These are phyloP conservation scores for Priceomyces melissophilus DNA, from an alignment of 805 yeast species.

Conservation along the genomic window DNA sequence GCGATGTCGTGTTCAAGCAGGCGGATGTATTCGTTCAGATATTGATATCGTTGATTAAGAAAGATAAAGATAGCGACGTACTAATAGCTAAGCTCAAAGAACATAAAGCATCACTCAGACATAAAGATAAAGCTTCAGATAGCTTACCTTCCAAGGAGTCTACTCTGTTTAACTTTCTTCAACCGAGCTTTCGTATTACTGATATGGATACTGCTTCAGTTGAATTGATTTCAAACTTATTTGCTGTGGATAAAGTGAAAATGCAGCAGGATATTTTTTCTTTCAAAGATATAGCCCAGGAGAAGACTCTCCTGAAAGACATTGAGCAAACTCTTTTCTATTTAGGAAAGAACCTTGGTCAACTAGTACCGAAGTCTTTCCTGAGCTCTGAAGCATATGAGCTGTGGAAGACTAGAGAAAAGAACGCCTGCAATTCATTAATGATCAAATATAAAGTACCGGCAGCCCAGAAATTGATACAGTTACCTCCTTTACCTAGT, in stretches of 20 bases:
- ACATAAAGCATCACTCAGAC: conserved; percentile 35
- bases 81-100: conserved; percentile 43
- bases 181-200: conserved; percentile 50
- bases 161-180: conserved; percentile 20
- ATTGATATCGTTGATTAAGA: conserved; percentile 33
- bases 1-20: conserved; percentile 33
- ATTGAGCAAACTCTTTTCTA: conserved; percentile 30
- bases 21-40: conserved; percentile 35
- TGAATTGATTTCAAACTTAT: conserved; percentile 44
- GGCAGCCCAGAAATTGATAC: conserved; percentile 25
- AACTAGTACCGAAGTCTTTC: conserved; percentile 21
- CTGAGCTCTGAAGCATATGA: conserved; percentile 18
- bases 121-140: conserved; percentile 12
- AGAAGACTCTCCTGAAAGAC: conserved; percentile 37
- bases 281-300: conserved; percentile 38
- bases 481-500: conserved; percentile 28
- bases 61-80: conserved; percentile 35
- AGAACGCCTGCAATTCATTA: conserved; percentile 19
- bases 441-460: conserved; percentile 30
- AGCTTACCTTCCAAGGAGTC: conserved; percentile 2
- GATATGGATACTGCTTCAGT: conserved; percentile 52
- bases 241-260: conserved; percentile 43
- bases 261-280: conserved; percentile 54
- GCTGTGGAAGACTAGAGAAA: conserved; percentile 33
- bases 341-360: conserved; percentile 43